A percentile compares a stretch with the other conserved stretches of the same genome.
Evolutionary conservation across 2,329 filamentous ascomycete species (phyloP).

Genomic region (Geosmithia flava): DNA sequence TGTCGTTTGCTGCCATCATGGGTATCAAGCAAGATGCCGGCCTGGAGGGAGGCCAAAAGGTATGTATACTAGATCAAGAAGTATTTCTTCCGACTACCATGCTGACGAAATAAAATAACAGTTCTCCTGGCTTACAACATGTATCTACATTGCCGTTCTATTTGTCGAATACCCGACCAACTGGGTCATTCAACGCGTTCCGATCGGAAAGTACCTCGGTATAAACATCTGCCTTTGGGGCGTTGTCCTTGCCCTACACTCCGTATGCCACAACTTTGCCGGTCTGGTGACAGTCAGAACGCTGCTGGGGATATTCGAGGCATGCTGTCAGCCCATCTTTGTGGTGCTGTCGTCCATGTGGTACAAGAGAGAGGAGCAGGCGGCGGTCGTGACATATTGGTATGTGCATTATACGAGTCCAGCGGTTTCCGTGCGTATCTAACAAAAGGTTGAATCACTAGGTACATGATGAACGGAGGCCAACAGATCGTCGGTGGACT

Average conservation of each 20-base stretch:
- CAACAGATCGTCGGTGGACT: constrained; percentile 59
- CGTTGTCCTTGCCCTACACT: constrained; percentile 43
- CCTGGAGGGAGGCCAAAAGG: neutral
- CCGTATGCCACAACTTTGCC: constrained; percentile 47
- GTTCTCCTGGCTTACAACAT: constrained; percentile 61
- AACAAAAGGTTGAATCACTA: neutral
- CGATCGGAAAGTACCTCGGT: constrained; percentile 54
- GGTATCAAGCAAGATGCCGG: constrained; percentile 12
- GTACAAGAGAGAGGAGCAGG: constrained; percentile 60
- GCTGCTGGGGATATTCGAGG: constrained; percentile 59
- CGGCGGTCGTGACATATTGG: constrained; percentile 56
- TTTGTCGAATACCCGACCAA: constrained; percentile 64
- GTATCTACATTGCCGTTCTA: constrained; percentile 61
- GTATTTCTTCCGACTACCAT: neutral
- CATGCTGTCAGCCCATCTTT: constrained; percentile 56
- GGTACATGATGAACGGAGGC: constrained; percentile 64
- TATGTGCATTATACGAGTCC: constrained; percentile 19
- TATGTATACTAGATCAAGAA: neutral
- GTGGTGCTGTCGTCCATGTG: constrained; percentile 56
- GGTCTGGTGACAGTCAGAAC: constrained; percentile 49
- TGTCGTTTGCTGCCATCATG: constrained; percentile 55
- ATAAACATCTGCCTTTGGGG: constrained; percentile 56
- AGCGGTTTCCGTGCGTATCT: neutral
- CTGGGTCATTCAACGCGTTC: constrained; percentile 43
- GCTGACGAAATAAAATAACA: constrained; percentile 15